Evolutionary conservation across 75 land plant genomes (phyloP), one percentile per base, ranked within the genome.

Genomic region (Cunninghamia lanceolata): DNA sequence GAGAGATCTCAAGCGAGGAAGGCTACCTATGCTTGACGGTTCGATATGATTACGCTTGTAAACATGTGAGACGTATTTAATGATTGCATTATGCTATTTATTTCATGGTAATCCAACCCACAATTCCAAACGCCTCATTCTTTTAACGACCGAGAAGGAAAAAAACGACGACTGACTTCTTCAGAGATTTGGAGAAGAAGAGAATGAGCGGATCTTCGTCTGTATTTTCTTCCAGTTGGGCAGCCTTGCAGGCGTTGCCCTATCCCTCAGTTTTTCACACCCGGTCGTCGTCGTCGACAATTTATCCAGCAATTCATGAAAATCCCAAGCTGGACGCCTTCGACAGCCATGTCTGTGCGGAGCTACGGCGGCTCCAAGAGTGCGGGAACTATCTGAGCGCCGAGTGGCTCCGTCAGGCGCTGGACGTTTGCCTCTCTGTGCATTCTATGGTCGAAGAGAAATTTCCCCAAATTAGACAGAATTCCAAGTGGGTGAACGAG

Each of bases 401-500:
- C 9, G 66, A 43, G 0, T 89, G 90, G 90, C 85, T 89, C 17
- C 42, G 52, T 0, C 89, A 88, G 43, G 89, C 86, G 0, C 83
- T 89, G 89, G 81, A 56, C 0, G 71, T 84, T 1, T 76, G 84
- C 16, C 81, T 87, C 5, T 84, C 42, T 1, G 84, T 85, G 35
- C 86, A 89, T 59, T 82, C 90, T 1, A 38, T 35, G 53, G 86
- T 88, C 0, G 86, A 89, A 25, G 90, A 85, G 21, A 53, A 84
- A 7, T 54, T 89, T 9, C 86, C 90, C 5, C 86, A 87, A 2
- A 66, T 73, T 0, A 25, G 56, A 0, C 42, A 52, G 47, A 81
- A 89, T 83, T 79, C 42, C 38, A 89, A 89, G 42, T 88, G 90
- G 90, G 56, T 89, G 30, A 85, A 89, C 30, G 89, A 89, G 45